These are phyloP conservation scores for Pseudocercospora musae DNA, from an alignment of 2,329 filamentous ascomycete genomes.

Conservation along the genomic window DNA sequence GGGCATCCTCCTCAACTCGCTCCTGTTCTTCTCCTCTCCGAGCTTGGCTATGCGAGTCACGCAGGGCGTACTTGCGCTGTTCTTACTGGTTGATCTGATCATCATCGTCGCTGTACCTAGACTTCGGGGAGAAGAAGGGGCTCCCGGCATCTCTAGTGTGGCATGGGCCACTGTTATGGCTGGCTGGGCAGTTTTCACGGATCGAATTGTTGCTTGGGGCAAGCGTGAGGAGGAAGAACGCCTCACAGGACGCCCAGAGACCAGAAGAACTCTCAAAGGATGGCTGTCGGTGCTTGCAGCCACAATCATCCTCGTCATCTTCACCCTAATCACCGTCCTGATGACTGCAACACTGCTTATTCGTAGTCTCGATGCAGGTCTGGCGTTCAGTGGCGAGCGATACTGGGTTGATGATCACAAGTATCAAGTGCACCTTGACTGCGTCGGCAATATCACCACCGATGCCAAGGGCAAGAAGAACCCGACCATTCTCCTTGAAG, in stretches of 20 bases:
- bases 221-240: slow-evolving; percentile 91
- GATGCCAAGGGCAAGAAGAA: slow-evolving; percentile 51
- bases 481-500: slow-evolving; percentile 85
- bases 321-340: slow-evolving; percentile 67
- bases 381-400: slow-evolving; percentile 68
- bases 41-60: slow-evolving; percentile 74
- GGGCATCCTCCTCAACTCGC: slow-evolving; percentile 68
- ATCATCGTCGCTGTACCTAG: slow-evolving; percentile 72
- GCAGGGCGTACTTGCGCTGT: slow-evolving; percentile 62
- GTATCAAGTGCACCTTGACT: slow-evolving; percentile 84
- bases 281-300: slow-evolving; percentile 79
- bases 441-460: slow-evolving; percentile 66
- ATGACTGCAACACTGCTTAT: slow-evolving; percentile 77
- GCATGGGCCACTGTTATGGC: slow-evolving; percentile 78
- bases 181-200: slow-evolving; percentile 73
- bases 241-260: slow-evolving; percentile 83
- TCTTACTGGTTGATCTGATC: slow-evolving; percentile 72
- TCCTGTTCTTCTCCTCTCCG: slow-evolving; percentile 85
- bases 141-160: slow-evolving; percentile 83
- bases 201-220: slow-evolving; percentile 83
- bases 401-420: slow-evolving; percentile 80
- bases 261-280: slow-evolving; percentile 73
- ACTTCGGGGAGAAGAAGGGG: slow-evolving; percentile 79
- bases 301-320: slow-evolving; percentile 66
- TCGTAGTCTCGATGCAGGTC: slow-evolving; percentile 72